phyloP scores from a whole-genome alignment of 345 rosid species.

The Turnera subulata region DNA sequence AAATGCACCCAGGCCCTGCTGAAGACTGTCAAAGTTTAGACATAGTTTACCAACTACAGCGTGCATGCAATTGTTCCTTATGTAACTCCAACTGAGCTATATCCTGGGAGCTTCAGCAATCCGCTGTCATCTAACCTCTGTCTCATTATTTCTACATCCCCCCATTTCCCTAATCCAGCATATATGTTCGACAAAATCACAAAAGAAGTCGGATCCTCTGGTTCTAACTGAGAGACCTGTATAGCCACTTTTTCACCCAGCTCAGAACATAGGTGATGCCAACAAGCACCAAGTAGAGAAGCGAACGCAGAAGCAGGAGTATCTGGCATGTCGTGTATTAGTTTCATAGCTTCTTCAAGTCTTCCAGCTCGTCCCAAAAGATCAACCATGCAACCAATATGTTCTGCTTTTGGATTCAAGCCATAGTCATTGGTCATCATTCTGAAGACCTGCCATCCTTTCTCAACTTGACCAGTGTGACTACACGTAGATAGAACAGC shows the following conservation, averaged over 20 bases:
- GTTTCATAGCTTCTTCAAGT: conserved; percentile 48
- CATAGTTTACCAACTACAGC: no score
- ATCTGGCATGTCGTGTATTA: conserved; percentile 38
- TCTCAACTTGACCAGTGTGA: conserved; percentile 52
- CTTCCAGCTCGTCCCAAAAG: conserved; percentile 52
- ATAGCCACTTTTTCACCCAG: conserved; percentile 48
- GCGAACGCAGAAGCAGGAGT: conserved; percentile 45
- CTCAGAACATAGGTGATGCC: conserved; percentile 38
- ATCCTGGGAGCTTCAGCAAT: conserved; percentile 44
- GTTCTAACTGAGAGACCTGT: conserved; percentile 48
- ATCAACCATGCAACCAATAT: conserved; percentile 56
- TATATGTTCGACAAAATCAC: conserved; percentile 59
- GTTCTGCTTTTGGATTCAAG: conserved; percentile 40
- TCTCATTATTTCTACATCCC: conserved; percentile 49
- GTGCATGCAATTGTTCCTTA: no score
- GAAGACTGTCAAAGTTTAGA: no score
- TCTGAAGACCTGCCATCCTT: conserved; percentile 37
- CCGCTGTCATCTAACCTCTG: conserved; percentile 38
- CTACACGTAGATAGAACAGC: conserved; percentile 45
- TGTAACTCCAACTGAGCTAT: conserved; percentile 38
- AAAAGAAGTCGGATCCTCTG: conserved; percentile 46
- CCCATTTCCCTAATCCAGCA: conserved; percentile 54
- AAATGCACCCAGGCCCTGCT: no score
- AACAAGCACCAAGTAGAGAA: conserved; percentile 60
- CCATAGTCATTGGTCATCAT: conserved; percentile 37